Evolutionary conservation across 2,329 filamentous ascomycete genomes (phyloP).

Genomic region (Penicillium sp.): DNA sequence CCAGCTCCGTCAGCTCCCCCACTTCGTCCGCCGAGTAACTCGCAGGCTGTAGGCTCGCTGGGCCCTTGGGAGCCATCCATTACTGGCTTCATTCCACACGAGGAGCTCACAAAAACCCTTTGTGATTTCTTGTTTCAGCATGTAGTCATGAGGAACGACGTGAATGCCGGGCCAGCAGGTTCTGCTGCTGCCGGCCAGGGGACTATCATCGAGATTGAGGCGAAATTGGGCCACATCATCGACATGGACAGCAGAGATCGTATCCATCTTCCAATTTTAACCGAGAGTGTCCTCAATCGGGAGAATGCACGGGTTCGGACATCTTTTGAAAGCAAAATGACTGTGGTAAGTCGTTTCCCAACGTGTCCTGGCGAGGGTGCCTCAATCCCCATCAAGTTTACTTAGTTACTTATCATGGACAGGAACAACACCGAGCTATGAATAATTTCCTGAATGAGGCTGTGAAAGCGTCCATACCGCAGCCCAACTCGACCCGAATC

Average conservation of each 20-base stretch:
- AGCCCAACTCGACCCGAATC: constrained; percentile 34
- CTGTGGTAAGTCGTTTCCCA: constrained; percentile 59
- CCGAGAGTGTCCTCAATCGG: constrained; percentile 67
- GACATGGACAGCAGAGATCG: constrained; percentile 68
- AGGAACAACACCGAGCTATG: constrained; percentile 76
- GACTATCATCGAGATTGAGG: constrained; percentile 87
- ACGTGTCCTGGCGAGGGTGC: neutral
- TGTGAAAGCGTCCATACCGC: constrained; percentile 50
- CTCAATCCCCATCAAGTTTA: constrained; percentile 11
- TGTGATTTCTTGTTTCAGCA: constrained; percentile 76
- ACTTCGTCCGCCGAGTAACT: constrained; percentile 1
- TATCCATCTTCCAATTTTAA: constrained; percentile 63
- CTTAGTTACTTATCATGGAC: constrained; percentile 20
- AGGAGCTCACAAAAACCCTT: constrained; percentile 71
- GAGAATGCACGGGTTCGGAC: constrained; percentile 52
- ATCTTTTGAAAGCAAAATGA: constrained; percentile 86
- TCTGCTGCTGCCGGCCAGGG: constrained; percentile 60
- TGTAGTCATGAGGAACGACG: constrained; percentile 65
- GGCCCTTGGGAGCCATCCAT: constrained; percentile 58
- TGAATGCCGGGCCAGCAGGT: constrained; percentile 51
- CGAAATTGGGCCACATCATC: constrained; percentile 81
- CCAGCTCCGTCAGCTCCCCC: constrained; percentile 9
- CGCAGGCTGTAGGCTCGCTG: constrained; percentile 25
- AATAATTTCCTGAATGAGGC: constrained; percentile 82
- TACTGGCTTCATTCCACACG: constrained; percentile 65